A percentile compares a stretch with the other conserved stretches of the same genome.
Evolutionary conservation across 192 early-diverging fungal species (phyloP).

Genomic region (Podila horticola): DNA sequence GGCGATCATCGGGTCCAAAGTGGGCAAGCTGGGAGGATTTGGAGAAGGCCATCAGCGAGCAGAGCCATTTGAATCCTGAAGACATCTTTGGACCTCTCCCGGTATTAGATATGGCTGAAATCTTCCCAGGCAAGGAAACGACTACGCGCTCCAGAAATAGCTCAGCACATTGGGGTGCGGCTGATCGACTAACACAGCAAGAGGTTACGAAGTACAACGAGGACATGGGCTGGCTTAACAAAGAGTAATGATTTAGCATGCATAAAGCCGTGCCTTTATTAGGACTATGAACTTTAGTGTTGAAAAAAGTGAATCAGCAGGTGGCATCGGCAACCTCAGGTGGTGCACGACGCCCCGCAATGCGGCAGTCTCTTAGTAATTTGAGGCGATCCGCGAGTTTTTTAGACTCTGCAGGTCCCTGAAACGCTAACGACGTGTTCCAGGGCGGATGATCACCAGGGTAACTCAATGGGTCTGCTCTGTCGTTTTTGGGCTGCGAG

Average conservation of each 20-base stretch:
- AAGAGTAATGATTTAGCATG: slow-evolving; percentile 6
- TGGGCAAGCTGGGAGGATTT: slow-evolving; percentile 34
- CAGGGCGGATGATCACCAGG: slow-evolving; percentile 41
- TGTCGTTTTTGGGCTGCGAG: slow-evolving; percentile 1
- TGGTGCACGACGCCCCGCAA: slow-evolving; percentile 29
- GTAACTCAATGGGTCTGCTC: slow-evolving; percentile 38
- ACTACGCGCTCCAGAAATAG: slow-evolving; percentile 11
- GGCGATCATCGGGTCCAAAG: not conserved
- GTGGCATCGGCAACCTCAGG: slow-evolving; percentile 27
- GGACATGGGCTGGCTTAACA: slow-evolving; percentile 36
- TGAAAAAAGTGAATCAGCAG: not conserved
- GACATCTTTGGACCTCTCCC: slow-evolving; percentile 41
- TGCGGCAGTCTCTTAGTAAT: slow-evolving; percentile 24
- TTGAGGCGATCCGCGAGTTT: slow-evolving; percentile 19
- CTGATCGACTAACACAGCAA: slow-evolving; percentile 27
- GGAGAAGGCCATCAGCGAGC: slow-evolving; percentile 15
- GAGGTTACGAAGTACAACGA: slow-evolving; percentile 36
- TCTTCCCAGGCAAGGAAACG: slow-evolving; percentile 15
- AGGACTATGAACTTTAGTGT: not conserved
- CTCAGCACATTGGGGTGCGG: slow-evolving; percentile 34
- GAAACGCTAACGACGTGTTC: slow-evolving; percentile 13
- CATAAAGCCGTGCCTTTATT: not conserved
- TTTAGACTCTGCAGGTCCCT: slow-evolving; percentile 26
- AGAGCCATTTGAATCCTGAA: slow-evolving; percentile 25
- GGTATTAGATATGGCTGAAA: slow-evolving; percentile 25